phyloP scores from a whole-genome alignment of 148 eudicot genomes.

The Chenopodium suecicum region DNA sequence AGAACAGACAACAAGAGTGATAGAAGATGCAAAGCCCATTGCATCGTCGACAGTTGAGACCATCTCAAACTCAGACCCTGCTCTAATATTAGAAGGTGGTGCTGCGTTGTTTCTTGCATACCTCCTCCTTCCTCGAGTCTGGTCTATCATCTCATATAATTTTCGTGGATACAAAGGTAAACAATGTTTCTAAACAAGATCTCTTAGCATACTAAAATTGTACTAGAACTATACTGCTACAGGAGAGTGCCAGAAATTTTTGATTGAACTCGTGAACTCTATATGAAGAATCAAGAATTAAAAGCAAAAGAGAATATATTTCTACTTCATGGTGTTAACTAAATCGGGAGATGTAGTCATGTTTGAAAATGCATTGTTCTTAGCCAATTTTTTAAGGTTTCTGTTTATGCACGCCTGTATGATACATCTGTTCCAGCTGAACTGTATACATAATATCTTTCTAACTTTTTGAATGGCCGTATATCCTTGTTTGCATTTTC shows the following conservation, averaged over 20 bases:
- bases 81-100: constrained; percentile 48
- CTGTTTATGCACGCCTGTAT: not conserved
- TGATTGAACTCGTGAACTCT: too few relatives aligned
- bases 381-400: not conserved
- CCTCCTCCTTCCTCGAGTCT: constrained; percentile 71
- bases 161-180: constrained; percentile 92
- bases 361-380: too few relatives aligned
- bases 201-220: not conserved
- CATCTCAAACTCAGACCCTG: constrained; percentile 71
- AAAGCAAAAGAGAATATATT: not conserved
- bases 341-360: too few relatives aligned
- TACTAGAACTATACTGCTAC: too few relatives aligned
- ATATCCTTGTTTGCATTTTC: too few relatives aligned
- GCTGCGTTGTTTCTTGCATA: constrained; percentile 73
- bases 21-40: constrained; percentile 68
- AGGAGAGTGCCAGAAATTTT: too few relatives aligned
- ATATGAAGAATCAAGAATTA: too few relatives aligned
- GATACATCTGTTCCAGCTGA: not conserved
- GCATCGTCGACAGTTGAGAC: constrained; percentile 80
- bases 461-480: not conserved
- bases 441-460: not conserved
- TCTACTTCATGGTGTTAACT: too few relatives aligned
- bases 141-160: constrained; percentile 66
- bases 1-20: constrained; percentile 66
- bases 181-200: not conserved